Evolutionary conservation across 2,329 filamentous ascomycete genomes (phyloP).

Genomic region (Beauveria medogensis): DNA sequence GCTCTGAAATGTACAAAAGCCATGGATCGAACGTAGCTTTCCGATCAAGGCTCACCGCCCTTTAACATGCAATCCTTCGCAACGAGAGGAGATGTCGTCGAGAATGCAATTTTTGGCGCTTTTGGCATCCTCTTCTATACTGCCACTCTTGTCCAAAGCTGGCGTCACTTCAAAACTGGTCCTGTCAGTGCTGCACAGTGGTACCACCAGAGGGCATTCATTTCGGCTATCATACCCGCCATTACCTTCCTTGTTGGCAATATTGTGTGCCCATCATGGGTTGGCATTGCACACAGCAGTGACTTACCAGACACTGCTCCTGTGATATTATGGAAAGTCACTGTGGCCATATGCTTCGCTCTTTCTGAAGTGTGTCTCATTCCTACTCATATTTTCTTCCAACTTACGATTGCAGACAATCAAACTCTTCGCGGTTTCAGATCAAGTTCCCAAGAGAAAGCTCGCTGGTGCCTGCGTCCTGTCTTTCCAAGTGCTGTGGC

Average conservation of each 20-base stretch:
- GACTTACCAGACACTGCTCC: not conserved
- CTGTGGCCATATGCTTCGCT: not conserved
- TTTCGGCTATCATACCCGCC: not conserved
- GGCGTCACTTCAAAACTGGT: not conserved
- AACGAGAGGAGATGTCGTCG: not conserved
- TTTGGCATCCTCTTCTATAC: not conserved
- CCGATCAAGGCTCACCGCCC: not conserved
- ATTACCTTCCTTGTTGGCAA: not conserved
- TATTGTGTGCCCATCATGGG: not conserved
- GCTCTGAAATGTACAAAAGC: too few relatives aligned
- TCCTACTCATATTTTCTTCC: not conserved
- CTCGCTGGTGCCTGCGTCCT: not conserved
- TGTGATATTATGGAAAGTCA: not conserved
- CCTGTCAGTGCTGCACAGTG: not conserved
- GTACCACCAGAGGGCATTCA: not conserved
- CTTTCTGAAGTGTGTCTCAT: not conserved
- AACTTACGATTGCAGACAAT: not conserved
- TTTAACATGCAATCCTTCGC: not conserved
- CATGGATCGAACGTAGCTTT: not conserved
- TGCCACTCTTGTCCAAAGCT: not conserved
- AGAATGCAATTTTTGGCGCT: not conserved
- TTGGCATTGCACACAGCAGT: not conserved
- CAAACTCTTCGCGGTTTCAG: not conserved
- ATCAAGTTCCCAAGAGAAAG: not conserved
- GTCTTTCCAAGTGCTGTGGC: not conserved